Base-by-base conservation (phyloP, 176 grass and related monocot genomes). In the sorghum (Sorghum bicolor) region DNA sequence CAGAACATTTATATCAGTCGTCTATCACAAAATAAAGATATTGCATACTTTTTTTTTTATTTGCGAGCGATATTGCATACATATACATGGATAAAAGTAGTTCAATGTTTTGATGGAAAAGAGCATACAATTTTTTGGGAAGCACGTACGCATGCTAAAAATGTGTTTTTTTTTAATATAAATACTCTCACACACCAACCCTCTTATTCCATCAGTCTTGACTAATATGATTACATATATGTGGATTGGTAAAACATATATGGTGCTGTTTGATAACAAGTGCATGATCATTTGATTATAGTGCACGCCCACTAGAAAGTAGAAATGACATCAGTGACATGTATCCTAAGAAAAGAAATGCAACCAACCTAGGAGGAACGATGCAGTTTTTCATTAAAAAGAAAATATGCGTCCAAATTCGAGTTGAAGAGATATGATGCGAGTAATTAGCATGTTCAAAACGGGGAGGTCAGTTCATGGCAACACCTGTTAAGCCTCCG, bases 221-320 rank as follows among this genome's bases (percentile, higher is more conserved):
- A 33, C 11, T 63, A 63, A 30, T 80, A 32, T 64, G 8, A 55
- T 62, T 80, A 39, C 28, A 72, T 62, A 5, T 55, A 20, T 62
- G 45, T 52, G 76, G 63, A 40, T 71, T 70, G 13, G 50, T 78
- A 74, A 74, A 19, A 74, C 37, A 65, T 38, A 30, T 55, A 38
- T 61, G 24, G n/a, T 61, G 24, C 24, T 28, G 24, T 62, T 28
- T 61, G 48, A 55, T 65, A 11, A 50, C 79, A 79, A 64, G n/a
- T 72, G 64, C 67, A 37, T 39, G 20, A 73, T 64, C 16, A 74
- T 80, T 48, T 80, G 38, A 64, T 80, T 28, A 50, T 80, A 24
- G 77, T 17, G 32, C 24, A 40, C 14, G 24, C 25, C 8, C 40
- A 16, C 80, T 28, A 86, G 4, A 33, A 86, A 45, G 20, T 9